Evolutionary conservation across 1,139 yeast genomes (phyloP).

Genomic region (Lizanozyma gosingica): DNA sequence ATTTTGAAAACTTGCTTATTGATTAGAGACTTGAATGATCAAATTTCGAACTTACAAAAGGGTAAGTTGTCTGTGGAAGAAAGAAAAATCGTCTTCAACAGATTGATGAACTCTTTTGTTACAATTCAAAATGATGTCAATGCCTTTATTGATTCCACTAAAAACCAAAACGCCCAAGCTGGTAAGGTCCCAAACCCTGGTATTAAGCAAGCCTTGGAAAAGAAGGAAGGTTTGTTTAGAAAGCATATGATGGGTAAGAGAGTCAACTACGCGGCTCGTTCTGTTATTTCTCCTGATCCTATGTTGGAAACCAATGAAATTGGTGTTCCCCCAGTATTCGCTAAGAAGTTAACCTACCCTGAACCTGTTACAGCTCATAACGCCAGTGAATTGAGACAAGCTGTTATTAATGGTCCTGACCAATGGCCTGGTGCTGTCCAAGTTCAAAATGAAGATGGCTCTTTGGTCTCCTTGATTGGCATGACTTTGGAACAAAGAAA

Average conservation of each 20-base stretch:
- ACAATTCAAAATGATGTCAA: constrained; percentile 93
- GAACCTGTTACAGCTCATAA: constrained; percentile 97
- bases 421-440: constrained; percentile 99
- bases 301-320: constrained; percentile 95
- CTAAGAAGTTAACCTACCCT: constrained; percentile 89
- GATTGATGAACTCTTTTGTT: constrained; percentile 92
- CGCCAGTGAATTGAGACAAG: constrained; percentile 82
- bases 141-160: constrained; percentile 86
- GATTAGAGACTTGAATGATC: constrained; percentile 84
- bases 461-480: constrained; percentile 69
- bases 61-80: constrained; percentile 59
- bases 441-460: constrained; percentile 95
- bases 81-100: constrained; percentile 69
- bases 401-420: constrained; percentile 95
- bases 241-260: constrained; percentile 99
- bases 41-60: constrained; percentile 53
- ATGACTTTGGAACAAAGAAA: constrained; percentile 93
- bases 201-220: constrained; percentile 93
- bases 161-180: constrained; percentile 66
- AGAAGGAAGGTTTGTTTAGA: constrained; percentile 97
- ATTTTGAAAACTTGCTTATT: constrained; percentile 71
- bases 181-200: constrained; percentile 85
- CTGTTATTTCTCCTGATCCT: constrained; percentile 98
- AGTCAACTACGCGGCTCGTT: constrained; percentile 97
- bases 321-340: constrained; percentile 98